Base-by-base conservation (phyloP, 345 rosid species). In the Salix exigua region DNA sequence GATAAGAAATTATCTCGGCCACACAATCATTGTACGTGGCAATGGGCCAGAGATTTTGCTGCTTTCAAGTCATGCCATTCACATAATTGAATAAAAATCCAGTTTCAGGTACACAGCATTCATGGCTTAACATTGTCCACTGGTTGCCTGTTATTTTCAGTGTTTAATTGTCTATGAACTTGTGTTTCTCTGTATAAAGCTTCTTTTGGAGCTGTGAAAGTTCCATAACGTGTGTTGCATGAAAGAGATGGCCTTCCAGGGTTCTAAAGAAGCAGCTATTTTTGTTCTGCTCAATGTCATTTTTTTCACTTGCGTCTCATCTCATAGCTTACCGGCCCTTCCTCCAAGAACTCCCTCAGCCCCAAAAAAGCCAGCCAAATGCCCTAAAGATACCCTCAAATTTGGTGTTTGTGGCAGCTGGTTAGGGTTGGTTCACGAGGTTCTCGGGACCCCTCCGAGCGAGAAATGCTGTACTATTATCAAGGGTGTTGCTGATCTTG, bases 391-490 rank as follows among this genome's bases (percentile, higher is more conserved):
- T 70, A 84, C 86, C 30, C 78, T 89, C 3, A 91, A 89, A 44
- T 88, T 88, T 40, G 97, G 97, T 18, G 92, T 84, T 18, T 91
- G 97, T 70, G 95, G 97, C 31, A 89, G 90, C 88, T 89, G 94
- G 94, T 80, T 91, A 64, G 95, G 95, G 66, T 71, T 91, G 83
- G 89, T 90, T 77, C 70, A 77, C 31, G 96, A 92, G 85, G 82
- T 62, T 18, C 72, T 92, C 2, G 97, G 97, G 68, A 83, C 90
- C 33, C 86, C 83, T 63, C 97, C 97, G 31, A 92, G 93, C 75
- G 66, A 89, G 66, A 86, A 89, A 79, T 94, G 97, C 65, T 94
- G 98, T 79, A 74, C 84, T 4, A 51, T 94, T 25, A 80, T 94
- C 40, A 69, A 82, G 38, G 96, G 98, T 64, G n/a, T 94, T n/a